Base-by-base conservation (phyloP, 495 filamentous ascomycete genomes). In the Aspergillus wentii region DNA sequence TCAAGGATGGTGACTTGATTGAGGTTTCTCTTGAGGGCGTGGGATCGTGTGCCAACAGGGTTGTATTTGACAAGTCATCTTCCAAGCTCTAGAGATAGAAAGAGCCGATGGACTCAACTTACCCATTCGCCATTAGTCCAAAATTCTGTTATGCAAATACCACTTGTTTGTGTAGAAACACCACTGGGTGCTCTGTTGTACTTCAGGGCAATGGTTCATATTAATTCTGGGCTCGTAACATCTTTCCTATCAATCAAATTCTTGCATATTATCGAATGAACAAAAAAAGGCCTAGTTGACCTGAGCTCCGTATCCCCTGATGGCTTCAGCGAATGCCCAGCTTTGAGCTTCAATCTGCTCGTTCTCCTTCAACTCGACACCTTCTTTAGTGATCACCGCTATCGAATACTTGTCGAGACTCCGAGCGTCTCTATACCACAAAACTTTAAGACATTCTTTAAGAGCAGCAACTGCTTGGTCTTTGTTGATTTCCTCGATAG, bases 351-450 rank as follows among this genome's bases (percentile, higher is more conserved):
- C 79, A 36, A 87, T 59, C 59, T 80, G 74, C 69, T 94, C 85
- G 53, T 83, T 68, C 68, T 91, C 78, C 62, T 78, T 80, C 54
- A 95, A 51, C 48, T 95, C 86, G 49, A 96, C 80, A 3, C 64
- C 73, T 18, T 87, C 85, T 61, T 84, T 79, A 29, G 88, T 90
- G 34, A 98, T 75, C 18, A 95, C 74, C 10, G 90, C 90, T 59
- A 98, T 82, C 36, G 85, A 87, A 62, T 95, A 98, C 58, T 80
- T 74, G 63, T 96, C 88, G 59, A 89, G 61, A 71, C 86, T 92
- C 54, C 92, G 80, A 6, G 92, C 92, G 70, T 98, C 92, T 45
- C 92, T 76, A 71, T 98, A 98, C 72, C 88, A 98, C 39, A 98
- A 74, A 40, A 97, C 90, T 75, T 97, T 97, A 85, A 98, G 88